Evolutionary conservation across 2,329 filamentous ascomycete species (phyloP).

Genomic region (Exophiala oligosperma): DNA sequence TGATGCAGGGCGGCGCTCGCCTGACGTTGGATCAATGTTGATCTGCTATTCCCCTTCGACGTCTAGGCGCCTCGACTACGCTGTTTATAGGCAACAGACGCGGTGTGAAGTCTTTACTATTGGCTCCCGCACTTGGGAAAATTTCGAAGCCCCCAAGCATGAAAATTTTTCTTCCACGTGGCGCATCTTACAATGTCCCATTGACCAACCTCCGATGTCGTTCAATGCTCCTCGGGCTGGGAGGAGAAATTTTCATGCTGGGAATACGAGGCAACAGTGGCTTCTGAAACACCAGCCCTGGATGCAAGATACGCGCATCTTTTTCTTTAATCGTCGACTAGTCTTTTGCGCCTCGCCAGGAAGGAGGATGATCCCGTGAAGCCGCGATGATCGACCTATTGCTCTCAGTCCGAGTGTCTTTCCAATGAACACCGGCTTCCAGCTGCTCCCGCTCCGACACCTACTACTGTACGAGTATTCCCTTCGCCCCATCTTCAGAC

Average conservation of each 20-base stretch:
- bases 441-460: no score
- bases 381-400: constrained; percentile 15
- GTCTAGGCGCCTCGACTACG: constrained; percentile 5
- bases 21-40: constrained; percentile 30
- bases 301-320: neutral
- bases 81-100: constrained; percentile 15
- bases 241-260: constrained; percentile 6
- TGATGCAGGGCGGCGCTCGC: constrained; percentile 24
- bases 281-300: neutral
- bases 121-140: constrained; percentile 23
- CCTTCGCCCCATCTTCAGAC: neutral
- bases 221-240: neutral
- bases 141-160: constrained; percentile 9
- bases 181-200: constrained; percentile 1
- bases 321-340: neutral
- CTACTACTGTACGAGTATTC: neutral
- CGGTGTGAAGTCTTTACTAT: constrained; percentile 9
- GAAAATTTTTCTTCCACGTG: constrained; percentile 28
- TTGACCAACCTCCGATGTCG: constrained; percentile 3
- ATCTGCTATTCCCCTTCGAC: constrained; percentile 10
- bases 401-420: neutral
- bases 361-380: neutral
- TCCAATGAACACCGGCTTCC: constrained; percentile 5
- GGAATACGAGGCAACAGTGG: neutral
- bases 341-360: neutral